Base-by-base conservation (phyloP, 192 early-diverging fungal species). In the Chytriomyces hyalinus region DNA sequence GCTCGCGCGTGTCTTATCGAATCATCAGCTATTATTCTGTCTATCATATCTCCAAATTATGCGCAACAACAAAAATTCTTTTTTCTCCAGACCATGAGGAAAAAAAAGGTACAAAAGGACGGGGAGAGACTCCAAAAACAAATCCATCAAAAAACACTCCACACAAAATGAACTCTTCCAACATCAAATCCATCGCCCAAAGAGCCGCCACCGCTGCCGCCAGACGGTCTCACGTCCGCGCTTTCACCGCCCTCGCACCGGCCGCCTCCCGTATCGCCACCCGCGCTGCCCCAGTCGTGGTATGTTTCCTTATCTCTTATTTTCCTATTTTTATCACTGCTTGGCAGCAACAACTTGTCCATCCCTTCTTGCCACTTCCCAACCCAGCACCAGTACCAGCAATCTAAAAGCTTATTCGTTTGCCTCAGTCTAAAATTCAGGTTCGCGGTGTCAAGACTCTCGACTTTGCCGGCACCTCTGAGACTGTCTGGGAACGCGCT, bases 401-500 rank as follows among this genome's bases (percentile, higher is more conserved):
- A 20, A 43, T 43, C 24, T 22, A 26, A 65, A 13, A 65, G 15
- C 24, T 69, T 3, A 53, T 22, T 3, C 51, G 51, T 36, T n/a
- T 72, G 13, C 15, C 28, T 17, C 4, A 72, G 59, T 15, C 48
- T 13, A 65, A 36, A 20, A 65, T 28, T 0, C 76, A 77, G 53
- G 28, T 46, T 20, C 94, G 97, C 69, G 91, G 91, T 10, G 80
- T 97, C 78, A 96, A 97, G 89, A 96, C 94, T 59, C 91, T 98
- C 53, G 89, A 97, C 87, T 97, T 98, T 90, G 96, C 94, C 72
- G 96, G 94, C 51, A 89, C 92, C 69, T 86, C 92, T 73, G 97
- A 98, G 82, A 88, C 87, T 80, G 95, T 98, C 61, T 97, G 94
- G 82, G 97, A 98, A 86, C 92, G 97, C 66, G 83, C 91, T 50